Base-by-base conservation (phyloP, 129 eudicot genomes). In the Kitagawia praeruptora region DNA sequence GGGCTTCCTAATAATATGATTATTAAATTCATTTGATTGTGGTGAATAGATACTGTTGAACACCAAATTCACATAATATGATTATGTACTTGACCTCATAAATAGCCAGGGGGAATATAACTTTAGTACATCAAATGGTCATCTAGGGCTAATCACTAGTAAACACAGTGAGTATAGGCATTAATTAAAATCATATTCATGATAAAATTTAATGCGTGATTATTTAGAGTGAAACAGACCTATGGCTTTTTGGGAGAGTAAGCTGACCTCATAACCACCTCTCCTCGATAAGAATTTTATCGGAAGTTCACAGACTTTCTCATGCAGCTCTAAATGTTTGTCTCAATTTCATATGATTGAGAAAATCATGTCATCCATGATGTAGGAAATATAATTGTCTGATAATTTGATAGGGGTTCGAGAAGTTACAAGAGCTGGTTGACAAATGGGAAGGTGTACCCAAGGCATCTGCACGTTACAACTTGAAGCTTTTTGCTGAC, bases 371-470 rank as follows among this genome's bases (percentile, higher is more conserved):
- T 13, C 13, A 21, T 45, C 37, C 10, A 39, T 70, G 15, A 23
- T 41, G 1, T 21, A 72, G 53, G 31, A 21, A n/a, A 42, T 73
- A 46, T 40, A 40, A 66, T 4, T 8, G 19, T 21, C 34, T 16
- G 76, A 70, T 37, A 9, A 9, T 71, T 21, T 41, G 54, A 9
- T 80, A 95, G 99, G 98, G 99, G 75, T 90, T 89, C 21, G 97
- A 90, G 90, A 89, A 89, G 71, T 92, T 96, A 56, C 80, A 82
- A 79, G 98, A 87, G 80, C 39, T 87, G 81, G 97, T 96, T 74
- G 97, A 91, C 41, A 96, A 89, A 74, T 96, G 99, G 99, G 89
- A 86, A 34, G 99, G 98, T 2, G 42, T 85, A 47, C 97, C 97
- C 28, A 73, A 74, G 48, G 53, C 92, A 40, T 76, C 89, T 38